Evolutionary conservation across 2,329 filamentous ascomycete genomes (phyloP).

Genomic region (Hymenoscyphus scutula): DNA sequence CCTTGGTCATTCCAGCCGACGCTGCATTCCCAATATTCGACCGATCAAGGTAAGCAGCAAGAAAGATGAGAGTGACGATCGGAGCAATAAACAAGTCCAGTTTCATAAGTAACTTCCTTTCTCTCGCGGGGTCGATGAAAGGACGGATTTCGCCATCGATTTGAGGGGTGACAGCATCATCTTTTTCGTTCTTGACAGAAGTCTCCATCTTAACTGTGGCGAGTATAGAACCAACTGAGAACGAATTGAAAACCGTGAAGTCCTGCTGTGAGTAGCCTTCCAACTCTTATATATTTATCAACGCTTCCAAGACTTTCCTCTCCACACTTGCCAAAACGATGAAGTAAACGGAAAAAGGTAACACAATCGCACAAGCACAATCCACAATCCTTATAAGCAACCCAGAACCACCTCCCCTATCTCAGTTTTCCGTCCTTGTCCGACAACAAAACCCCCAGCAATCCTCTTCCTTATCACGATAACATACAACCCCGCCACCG

Average conservation of each 20-base stretch:
- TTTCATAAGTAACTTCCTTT: conserved; percentile 46
- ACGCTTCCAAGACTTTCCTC: not conserved
- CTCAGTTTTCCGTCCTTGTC: not conserved
- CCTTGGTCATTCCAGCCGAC: not conserved
- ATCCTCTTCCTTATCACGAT: not conserved
- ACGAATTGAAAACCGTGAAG: not conserved
- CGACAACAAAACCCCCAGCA: not conserved
- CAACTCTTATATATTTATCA: not conserved
- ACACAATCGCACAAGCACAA: not conserved
- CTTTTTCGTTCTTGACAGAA: conserved; percentile 21
- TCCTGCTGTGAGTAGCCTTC: not conserved
- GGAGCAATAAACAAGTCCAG: conserved; percentile 48
- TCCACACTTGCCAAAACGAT: not conserved
- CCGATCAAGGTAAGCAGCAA: conserved; percentile 55
- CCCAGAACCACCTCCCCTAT: not conserved
- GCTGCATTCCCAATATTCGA: conserved; percentile 42
- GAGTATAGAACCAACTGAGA: not conserved
- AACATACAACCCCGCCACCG: not conserved
- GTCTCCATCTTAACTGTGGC: not conserved
- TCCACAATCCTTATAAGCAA: not conserved
- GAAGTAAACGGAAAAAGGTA: not conserved
- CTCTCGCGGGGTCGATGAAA: conserved; percentile 45
- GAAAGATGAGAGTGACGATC: conserved; percentile 54
- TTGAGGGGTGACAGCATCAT: not conserved
- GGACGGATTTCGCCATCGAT: conserved; percentile 9